Percentiles rank a stretch among this genome's conserved stretches.
Conservation (phyloP, 1,139 yeast genomes). For the Pneumocystis carinii region DNA sequence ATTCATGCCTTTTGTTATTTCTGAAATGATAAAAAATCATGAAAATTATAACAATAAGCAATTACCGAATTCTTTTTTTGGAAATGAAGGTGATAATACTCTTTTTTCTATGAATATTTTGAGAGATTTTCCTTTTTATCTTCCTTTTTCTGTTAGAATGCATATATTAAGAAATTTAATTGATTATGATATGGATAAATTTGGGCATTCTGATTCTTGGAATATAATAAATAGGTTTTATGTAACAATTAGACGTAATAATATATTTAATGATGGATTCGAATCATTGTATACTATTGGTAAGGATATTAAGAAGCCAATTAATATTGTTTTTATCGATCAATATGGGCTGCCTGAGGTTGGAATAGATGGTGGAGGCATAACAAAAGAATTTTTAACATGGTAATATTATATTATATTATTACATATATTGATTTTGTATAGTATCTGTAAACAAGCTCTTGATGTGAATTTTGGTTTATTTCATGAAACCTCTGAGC, state of each 20-base stretch:
- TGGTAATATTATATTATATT: background rate
- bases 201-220: slow-evolving; percentile 13
- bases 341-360: slow-evolving; percentile 64
- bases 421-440: background rate
- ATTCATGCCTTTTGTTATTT: slow-evolving; percentile 27
- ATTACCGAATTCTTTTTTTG: slow-evolving; percentile 17
- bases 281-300: slow-evolving; percentile 37
- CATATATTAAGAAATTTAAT: slow-evolving; percentile 54
- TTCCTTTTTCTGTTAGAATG: slow-evolving; percentile 62
- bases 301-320: slow-evolving; percentile 39
- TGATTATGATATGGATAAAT: slow-evolving; percentile 31
- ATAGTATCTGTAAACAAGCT: slow-evolving; percentile 50
- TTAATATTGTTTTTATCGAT: slow-evolving; percentile 54
- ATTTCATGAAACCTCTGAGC: slow-evolving; percentile 42
- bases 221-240: slow-evolving; percentile 21
- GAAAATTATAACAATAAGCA: slow-evolving; percentile 14
- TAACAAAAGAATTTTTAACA: slow-evolving; percentile 80
- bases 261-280: slow-evolving; percentile 60
- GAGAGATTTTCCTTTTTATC: slow-evolving; percentile 57
- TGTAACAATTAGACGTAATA: slow-evolving; percentile 54
- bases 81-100: slow-evolving; percentile 16
- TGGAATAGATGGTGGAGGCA: slow-evolving; percentile 95
- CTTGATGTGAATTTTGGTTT: slow-evolving; percentile 35
- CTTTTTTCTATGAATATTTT: slow-evolving; percentile 35
- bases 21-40: slow-evolving; percentile 17